Percentiles rank a stretch among this genome's conserved stretches.
Evolutionary conservation across 2,329 filamentous ascomycete species (phyloP).

Genomic region (Raffaelea deltoideospora): DNA sequence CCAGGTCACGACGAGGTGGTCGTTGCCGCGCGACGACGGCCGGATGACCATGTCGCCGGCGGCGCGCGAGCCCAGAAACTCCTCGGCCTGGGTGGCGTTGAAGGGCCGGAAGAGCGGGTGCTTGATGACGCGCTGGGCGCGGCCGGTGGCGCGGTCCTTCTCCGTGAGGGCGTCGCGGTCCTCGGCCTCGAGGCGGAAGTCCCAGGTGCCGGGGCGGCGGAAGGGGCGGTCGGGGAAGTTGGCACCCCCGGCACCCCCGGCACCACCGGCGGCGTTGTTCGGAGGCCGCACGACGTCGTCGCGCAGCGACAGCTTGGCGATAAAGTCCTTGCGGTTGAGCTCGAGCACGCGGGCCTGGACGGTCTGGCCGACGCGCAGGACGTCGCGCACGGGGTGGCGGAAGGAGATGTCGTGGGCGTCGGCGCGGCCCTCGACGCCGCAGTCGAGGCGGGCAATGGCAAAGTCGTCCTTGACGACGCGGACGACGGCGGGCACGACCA

Average conservation of each 20-base stretch:
- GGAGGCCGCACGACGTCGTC: slow-evolving; percentile 67
- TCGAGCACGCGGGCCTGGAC: slow-evolving; percentile 77
- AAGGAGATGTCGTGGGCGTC: slow-evolving; percentile 70
- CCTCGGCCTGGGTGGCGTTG: slow-evolving; percentile 82
- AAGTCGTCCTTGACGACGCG: slow-evolving; percentile 84
- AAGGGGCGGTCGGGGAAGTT: too few relatives aligned
- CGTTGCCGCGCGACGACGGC: slow-evolving; percentile 85
- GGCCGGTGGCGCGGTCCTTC: slow-evolving; percentile 72
- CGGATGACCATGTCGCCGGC: slow-evolving; percentile 87
- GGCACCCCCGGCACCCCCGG: too few relatives aligned
- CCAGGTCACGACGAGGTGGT: slow-evolving; percentile 94
- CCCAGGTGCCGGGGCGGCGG: slow-evolving; percentile 68
- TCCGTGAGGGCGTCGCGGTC: slow-evolving; percentile 75
- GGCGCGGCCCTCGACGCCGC: slow-evolving; percentile 80
- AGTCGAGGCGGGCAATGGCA: slow-evolving; percentile 85
- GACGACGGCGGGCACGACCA: slow-evolving; percentile 84
- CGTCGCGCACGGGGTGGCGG: slow-evolving; percentile 52
- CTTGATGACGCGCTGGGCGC: slow-evolving; percentile 89
- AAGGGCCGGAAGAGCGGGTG: slow-evolving; percentile 92
- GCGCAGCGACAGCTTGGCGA: slow-evolving; percentile 68
- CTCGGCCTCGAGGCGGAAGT: slow-evolving; percentile 62
- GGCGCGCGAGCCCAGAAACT: slow-evolving; percentile 75
- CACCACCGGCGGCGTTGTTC: too few relatives aligned
- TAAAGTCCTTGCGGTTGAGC: slow-evolving; percentile 74
- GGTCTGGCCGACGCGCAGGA: slow-evolving; percentile 69